Percentiles rank a stretch among this genome's conserved stretches.
Evolutionary conservation across 306 rosid species (phyloP).

Genomic region (Quercus rubra): DNA sequence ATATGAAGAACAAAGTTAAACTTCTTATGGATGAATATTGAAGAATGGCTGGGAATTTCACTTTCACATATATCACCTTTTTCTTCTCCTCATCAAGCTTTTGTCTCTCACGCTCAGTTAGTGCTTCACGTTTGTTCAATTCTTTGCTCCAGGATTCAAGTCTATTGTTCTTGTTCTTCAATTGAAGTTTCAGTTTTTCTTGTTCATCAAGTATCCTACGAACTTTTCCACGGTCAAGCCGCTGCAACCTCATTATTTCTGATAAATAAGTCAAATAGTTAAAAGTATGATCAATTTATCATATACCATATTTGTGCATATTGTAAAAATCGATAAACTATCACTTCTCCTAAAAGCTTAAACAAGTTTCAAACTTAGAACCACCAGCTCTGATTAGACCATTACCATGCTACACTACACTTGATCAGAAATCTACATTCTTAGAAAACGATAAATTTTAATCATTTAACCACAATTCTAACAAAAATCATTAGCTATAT

Average conservation of each 20-base stretch:
- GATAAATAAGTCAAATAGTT: constrained; percentile 15
- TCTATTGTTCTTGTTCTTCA: constrained; percentile 68
- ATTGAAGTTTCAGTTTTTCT: constrained; percentile 63
- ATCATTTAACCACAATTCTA: too few species aligned
- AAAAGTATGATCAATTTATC: neutral
- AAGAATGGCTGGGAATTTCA: neutral
- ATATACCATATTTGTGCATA: neutral
- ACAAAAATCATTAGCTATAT: neutral
- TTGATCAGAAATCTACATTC: too few species aligned
- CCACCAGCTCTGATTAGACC: too few species aligned
- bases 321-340: neutral
- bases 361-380: too few species aligned
- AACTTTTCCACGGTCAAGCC: constrained; percentile 57
- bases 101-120: constrained; percentile 83
- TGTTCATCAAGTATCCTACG: constrained; percentile 72
- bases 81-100: constrained; percentile 82
- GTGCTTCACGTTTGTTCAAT: constrained; percentile 77
- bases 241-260: constrained; percentile 83
- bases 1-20: neutral
- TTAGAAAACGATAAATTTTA: too few species aligned
- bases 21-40: neutral
- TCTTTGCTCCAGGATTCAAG: constrained; percentile 86
- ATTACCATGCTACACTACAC: too few species aligned
- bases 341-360: neutral
- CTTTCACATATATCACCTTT: constrained; percentile 48